A percentile compares a stretch with the other conserved stretches of the same genome.
Conservation (phyloP, 2,329 filamentous ascomycete genomes). For the Phyllachora maydis region DNA sequence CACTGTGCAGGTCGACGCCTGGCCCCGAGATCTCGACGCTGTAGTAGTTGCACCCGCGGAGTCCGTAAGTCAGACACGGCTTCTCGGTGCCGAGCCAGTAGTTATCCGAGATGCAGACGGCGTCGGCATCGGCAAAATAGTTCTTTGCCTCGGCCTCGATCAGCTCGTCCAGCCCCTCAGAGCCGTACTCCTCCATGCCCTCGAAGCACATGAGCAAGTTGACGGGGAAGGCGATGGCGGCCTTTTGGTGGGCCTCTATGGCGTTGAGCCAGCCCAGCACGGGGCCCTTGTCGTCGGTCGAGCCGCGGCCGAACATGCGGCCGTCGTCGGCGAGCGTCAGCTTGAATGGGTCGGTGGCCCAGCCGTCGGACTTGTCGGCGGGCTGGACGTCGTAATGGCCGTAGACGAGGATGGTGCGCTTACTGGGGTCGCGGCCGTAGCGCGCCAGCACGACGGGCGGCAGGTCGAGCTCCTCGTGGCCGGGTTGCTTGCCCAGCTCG, state of each 20-base stretch:
- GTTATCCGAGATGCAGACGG: conserved; percentile 97
- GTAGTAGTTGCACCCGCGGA: conserved; percentile 97
- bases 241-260: conserved; percentile 93
- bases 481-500: conserved; percentile 75
- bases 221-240: conserved; percentile 83
- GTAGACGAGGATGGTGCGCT: conserved; percentile 90
- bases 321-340: conserved; percentile 75
- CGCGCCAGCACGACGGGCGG: conserved; percentile 83
- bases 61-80: conserved; percentile 91
- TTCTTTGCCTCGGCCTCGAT: conserved; percentile 81
- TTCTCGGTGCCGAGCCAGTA: conserved; percentile 99
- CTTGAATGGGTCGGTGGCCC: conserved; percentile 87
- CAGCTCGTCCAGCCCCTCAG: conserved; percentile 86
- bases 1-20: conserved; percentile 84
- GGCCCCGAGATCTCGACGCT: conserved; percentile 78
- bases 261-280: conserved; percentile 95
- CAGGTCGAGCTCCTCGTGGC: conserved; percentile 74
- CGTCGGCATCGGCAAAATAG: conserved; percentile 89
- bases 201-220: conserved; percentile 99
- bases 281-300: conserved; percentile 94
- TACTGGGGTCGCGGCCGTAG: conserved; percentile 80
- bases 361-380: conserved; percentile 80
- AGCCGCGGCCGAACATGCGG: conserved; percentile 88
- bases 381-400: conserved; percentile 98
- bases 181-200: conserved; percentile 98